Conservation (phyloP, 352 stramenopile species). For the Pythium oligandrum region DNA sequence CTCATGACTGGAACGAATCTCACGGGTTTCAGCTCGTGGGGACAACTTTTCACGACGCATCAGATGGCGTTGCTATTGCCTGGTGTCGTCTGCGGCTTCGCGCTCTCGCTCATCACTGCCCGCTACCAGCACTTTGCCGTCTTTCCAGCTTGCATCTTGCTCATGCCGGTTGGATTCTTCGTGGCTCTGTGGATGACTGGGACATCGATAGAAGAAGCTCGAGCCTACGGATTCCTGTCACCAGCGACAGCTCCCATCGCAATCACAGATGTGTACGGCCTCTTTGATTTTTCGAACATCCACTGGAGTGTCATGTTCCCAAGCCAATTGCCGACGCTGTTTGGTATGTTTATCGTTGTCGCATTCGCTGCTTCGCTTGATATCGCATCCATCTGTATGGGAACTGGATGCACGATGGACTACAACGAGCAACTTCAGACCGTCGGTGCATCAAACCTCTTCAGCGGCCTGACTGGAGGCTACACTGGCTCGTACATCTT, state of each 20-base stretch:
- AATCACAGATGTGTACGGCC: slow-evolving; percentile 39
- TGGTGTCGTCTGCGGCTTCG: slow-evolving; percentile 59
- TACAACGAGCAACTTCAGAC: slow-evolving; percentile 93
- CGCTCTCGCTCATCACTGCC: slow-evolving; percentile 67
- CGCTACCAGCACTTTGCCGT: slow-evolving; percentile 64
- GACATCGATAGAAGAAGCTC: slow-evolving; percentile 83
- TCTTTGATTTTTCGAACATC: slow-evolving; percentile 72
- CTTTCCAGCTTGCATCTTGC: slow-evolving; percentile 47
- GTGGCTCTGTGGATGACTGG: slow-evolving; percentile 57
- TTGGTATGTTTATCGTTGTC: slow-evolving; percentile 95
- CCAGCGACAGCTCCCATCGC: slow-evolving; percentile 23
- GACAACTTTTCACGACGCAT: slow-evolving; percentile 44
- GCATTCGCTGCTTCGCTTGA: slow-evolving; percentile 93
- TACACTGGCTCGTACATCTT: slow-evolving; percentile 93
- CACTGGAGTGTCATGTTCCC: slow-evolving; percentile 77
- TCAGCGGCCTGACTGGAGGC: slow-evolving; percentile 83
- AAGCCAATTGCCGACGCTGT: slow-evolving; percentile 52
- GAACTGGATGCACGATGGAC: slow-evolving; percentile 88
- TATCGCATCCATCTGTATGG: slow-evolving; percentile 94
- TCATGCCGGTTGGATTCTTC: slow-evolving; percentile 85
- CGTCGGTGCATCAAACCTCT: slow-evolving; percentile 91
- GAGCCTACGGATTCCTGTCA: slow-evolving; percentile 81
- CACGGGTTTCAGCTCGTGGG: slow-evolving; percentile 64
- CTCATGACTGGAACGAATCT: slow-evolving; percentile 82
- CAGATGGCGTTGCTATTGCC: slow-evolving; percentile 74